Percentiles rank a stretch among this genome's conserved stretches.
Evolutionary conservation across 1,284 basidiomycete species (phyloP).

Genomic region (Cronartium quercuum): DNA sequence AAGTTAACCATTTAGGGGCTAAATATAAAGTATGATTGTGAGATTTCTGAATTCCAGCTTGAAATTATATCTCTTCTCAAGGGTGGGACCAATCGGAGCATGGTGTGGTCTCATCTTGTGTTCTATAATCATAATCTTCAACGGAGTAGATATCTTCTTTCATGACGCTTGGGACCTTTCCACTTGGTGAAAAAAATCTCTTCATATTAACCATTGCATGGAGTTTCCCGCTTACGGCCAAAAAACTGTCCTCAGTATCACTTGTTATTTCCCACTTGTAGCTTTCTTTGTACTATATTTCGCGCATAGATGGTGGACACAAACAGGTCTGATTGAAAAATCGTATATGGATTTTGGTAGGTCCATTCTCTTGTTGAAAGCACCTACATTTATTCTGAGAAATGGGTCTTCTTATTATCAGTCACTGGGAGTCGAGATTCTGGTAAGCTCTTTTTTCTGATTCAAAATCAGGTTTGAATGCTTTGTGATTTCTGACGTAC

Average conservation of each 20-base stretch:
- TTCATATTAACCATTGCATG: background rate
- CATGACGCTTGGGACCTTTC: conserved; percentile 17
- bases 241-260: background rate
- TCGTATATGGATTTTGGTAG: conserved; percentile 35
- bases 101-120: conserved; percentile 32
- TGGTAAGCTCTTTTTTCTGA: conserved; percentile 2
- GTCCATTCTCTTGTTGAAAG: background rate
- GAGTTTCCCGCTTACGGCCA: background rate
- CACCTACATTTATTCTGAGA: background rate
- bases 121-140: conserved; percentile 28
- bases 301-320: conserved; percentile 36
- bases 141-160: conserved; percentile 35
- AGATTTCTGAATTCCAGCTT: background rate
- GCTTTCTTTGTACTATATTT: conserved; percentile 24
- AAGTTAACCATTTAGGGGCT: background rate
- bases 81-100: conserved; percentile 28
- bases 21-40: background rate
- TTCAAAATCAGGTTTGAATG: too few relatives aligned
- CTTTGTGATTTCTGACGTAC: too few relatives aligned
- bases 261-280: conserved; percentile 23
- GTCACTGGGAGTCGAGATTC: conserved; percentile 28
- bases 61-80: background rate
- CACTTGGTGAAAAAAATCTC: conserved; percentile 12
- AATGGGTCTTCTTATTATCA: background rate
- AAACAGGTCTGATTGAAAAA: conserved; percentile 16